Evolutionary conservation across 2,329 filamentous ascomycete species (phyloP).

Genomic region (Diaporthe vexans): DNA sequence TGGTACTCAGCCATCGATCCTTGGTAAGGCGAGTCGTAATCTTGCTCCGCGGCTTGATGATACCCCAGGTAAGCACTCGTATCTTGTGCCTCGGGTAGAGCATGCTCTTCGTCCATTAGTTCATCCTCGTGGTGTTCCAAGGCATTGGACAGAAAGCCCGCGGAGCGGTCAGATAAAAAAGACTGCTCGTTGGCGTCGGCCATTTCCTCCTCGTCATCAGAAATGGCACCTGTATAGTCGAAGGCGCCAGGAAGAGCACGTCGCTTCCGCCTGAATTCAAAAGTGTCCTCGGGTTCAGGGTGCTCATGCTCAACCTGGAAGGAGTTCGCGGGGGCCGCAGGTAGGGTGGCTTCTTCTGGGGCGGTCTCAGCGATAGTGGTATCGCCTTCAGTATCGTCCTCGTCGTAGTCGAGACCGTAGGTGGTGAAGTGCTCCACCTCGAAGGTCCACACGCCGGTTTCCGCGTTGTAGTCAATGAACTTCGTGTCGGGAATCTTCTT

Average conservation of each 20-base stretch:
- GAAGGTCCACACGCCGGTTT: conserved; percentile 91
- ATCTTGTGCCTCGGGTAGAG: conserved; percentile 77
- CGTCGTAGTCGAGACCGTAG: conserved; percentile 87
- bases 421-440: conserved; percentile 97
- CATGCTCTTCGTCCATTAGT: conserved; percentile 82
- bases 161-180: conserved; percentile 96
- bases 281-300: conserved; percentile 68
- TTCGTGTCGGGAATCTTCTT: conserved; percentile 84
- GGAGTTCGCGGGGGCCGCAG: conserved; percentile 41
- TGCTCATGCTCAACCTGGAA: conserved; percentile 46
- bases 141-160: conserved; percentile 79
- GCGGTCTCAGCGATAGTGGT: conserved; percentile 59
- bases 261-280: conserved; percentile 66
- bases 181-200: conserved; percentile 69
- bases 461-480: conserved; percentile 83
- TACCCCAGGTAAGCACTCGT: conserved; percentile 82
- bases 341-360: conserved; percentile 44
- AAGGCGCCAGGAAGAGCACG: conserved; percentile 83
- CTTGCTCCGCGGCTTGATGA: conserved; percentile 83
- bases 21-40: conserved; percentile 66
- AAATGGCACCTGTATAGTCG: conserved; percentile 70
- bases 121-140: conserved; percentile 75
- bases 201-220: conserved; percentile 68
- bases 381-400: conserved; percentile 77
- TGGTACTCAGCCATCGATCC: conserved; percentile 60